Evolutionary conservation across 2,329 filamentous ascomycete genomes (phyloP), one percentile per base, ranked within the genome.

Genomic region (Ascochyta rabiei): DNA sequence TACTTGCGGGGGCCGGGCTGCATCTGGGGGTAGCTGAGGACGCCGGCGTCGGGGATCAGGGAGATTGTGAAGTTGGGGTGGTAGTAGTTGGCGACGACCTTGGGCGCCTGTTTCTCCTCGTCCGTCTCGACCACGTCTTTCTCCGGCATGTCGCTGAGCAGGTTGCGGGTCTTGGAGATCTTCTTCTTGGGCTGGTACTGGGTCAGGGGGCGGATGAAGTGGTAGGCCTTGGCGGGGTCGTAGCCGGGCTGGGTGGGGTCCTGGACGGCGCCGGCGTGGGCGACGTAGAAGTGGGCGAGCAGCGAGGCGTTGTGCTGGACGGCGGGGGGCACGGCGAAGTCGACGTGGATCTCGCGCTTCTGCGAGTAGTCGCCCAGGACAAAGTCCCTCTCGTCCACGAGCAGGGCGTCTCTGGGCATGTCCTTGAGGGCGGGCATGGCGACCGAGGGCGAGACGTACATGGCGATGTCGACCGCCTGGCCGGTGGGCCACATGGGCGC

Each of bases 151-250:
- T 79, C 78, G 44, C 82, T 79, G 38, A 99, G 81, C 50, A 99
- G 81, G 69, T 93, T 98, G 69, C 93, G 88, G 19, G 89, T 91
- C 83, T 97, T 98, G 64, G 82, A 82, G 33, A 87, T 82, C 80
- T 96, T 96, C 81, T 96, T 98, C 83, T 93, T 96, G 23, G 89
- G 85, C 47, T 96, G 84, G 73, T 96, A 93, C 70, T 96, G 89
- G 2, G 93, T 97, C 72, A 99, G 76, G 3, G 93, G 91, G 61
- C 90, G 88, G 43, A 87, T 81, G 72, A 96, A 96, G 73, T 96
- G 87, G 69, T 91, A 91, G 2, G 95, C 93, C 56, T 85, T 88
- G 8, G 83, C 82, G 0, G 86, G 79, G 72, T 96, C 89, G 74
- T 91, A 99, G 53, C 81, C 82, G 0, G 86, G 80, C 51, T 85